Conservation (phyloP, 2,329 filamentous ascomycete genomes). For the Phyllosticta citriasiana region DNA sequence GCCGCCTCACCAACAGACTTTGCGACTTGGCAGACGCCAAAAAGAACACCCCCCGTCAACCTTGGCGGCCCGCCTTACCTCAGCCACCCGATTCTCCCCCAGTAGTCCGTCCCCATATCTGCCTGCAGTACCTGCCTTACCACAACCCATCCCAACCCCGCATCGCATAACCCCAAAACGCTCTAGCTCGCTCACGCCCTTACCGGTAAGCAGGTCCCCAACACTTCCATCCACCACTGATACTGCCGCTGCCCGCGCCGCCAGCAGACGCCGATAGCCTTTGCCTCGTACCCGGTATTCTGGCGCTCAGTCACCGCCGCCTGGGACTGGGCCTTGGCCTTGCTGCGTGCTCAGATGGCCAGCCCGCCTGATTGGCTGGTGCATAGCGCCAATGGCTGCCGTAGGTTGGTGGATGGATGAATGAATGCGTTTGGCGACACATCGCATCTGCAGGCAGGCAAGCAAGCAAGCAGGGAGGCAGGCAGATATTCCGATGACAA, state of each 20-base stretch:
- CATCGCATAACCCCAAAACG: neutral
- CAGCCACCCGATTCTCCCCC: too few species aligned
- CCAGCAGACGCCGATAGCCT: neutral
- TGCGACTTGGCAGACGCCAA: too few species aligned
- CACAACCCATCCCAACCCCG: neutral
- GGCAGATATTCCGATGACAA: neutral
- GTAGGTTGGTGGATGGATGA: neutral
- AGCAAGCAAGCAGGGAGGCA: neutral
- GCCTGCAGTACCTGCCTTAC: too few species aligned
- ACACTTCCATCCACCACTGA: neutral
- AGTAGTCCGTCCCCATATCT: too few species aligned
- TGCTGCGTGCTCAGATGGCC: neutral
- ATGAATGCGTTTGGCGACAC: neutral
- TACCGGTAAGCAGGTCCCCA: neutral
- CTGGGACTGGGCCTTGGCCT: neutral
- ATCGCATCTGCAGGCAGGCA: neutral
- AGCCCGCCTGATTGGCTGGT: neutral
- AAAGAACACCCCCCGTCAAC: too few species aligned
- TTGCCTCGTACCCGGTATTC: neutral
- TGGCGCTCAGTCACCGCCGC: neutral
- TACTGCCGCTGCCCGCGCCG: neutral
- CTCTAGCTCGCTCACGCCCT: neutral
- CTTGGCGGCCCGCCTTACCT: too few species aligned
- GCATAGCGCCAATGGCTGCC: neutral
- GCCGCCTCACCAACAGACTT: too few species aligned